Conservation (phyloP, 257 asterid genomes). For the Solanum piurae region DNA sequence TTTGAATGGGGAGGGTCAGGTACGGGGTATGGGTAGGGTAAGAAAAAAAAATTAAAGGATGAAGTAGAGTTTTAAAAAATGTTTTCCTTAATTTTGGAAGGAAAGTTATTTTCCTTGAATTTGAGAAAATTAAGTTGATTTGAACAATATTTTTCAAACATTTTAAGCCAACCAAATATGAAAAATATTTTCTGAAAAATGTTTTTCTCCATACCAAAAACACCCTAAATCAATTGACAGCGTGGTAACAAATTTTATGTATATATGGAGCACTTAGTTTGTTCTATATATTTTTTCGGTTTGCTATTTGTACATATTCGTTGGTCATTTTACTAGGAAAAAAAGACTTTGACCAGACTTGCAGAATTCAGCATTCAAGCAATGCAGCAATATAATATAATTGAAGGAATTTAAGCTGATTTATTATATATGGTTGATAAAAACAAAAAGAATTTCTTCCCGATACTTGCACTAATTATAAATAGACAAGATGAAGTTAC, state of each 20-base stretch:
- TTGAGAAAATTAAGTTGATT: no score
- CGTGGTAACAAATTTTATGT: neutral
- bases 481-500: rapidly evolving
- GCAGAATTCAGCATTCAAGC: neutral
- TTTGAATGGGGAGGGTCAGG: no score
- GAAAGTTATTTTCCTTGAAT: no score
- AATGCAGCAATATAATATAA: neutral
- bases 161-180: no score
- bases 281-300: neutral
- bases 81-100: no score
- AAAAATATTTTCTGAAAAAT: no score
- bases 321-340: neutral
- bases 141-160: no score
- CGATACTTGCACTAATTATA: no score
- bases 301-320: neutral
- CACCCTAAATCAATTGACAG: neutral
- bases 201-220: no score
- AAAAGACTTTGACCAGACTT: neutral
- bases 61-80: no score
- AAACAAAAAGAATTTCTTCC: neutral
- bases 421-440: neutral
- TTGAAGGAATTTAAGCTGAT: neutral
- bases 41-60: no score
- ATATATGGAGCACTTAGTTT: neutral
- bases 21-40: no score